phyloP scores from a whole-genome alignment of 73 alveolate genomes.

The Tetrahymena borealis region DNA sequence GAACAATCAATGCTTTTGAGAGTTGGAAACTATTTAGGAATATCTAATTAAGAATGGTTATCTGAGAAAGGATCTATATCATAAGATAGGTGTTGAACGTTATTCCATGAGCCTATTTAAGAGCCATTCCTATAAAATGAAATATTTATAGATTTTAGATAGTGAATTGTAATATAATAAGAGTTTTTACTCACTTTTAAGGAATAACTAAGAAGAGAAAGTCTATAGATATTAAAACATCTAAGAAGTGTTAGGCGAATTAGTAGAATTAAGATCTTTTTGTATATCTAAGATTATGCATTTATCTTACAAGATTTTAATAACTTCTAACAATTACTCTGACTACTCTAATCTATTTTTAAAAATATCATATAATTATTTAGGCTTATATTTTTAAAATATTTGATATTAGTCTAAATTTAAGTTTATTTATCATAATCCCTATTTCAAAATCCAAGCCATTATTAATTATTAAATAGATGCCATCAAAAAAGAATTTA shows the following conservation, averaged over 20 bases:
- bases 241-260: not conserved
- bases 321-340: not conserved
- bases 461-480: too few relatives aligned
- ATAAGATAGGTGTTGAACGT: not conserved
- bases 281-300: not conserved
- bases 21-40: not conserved
- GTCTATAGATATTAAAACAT: not conserved
- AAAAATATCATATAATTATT: not conserved
- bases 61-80: not conserved
- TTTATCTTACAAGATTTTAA: not conserved
- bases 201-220: not conserved
- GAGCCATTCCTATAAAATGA: not conserved
- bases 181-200: not conserved
- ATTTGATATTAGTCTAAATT: not conserved
- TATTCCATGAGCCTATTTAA: not conserved
- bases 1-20: not conserved
- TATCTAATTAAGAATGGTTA: not conserved
- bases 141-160: not conserved
- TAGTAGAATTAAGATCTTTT: not conserved
- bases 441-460: not conserved
- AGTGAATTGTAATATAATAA: not conserved
- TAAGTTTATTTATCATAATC: not conserved
- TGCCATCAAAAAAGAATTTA: too few relatives aligned
- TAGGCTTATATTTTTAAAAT: not conserved
- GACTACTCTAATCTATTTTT: not conserved